Conservation (phyloP, 2,329 filamentous ascomycete genomes). For the Dendryphion nanum region DNA sequence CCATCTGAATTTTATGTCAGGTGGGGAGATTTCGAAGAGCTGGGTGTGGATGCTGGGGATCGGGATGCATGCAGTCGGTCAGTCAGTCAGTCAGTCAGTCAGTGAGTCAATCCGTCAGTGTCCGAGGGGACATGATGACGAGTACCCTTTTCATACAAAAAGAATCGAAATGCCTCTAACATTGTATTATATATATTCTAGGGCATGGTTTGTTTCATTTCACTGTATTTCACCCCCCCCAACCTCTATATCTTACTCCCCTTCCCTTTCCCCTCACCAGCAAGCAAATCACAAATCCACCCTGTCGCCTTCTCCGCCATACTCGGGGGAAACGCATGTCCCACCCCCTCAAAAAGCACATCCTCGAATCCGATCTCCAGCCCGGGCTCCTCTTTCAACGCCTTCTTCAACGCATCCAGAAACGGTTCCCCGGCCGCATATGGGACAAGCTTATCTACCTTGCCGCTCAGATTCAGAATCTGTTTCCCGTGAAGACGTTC, state of each 20-base stretch:
- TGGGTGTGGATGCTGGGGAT: too few species aligned
- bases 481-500: slow-evolving; percentile 47
- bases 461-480: slow-evolving; percentile 50
- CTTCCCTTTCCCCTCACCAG: slow-evolving; percentile 7
- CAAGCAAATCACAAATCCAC: slow-evolving; percentile 56
- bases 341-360: slow-evolving; percentile 65
- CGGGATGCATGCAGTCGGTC: too few species aligned
- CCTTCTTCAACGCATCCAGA: slow-evolving; percentile 57
- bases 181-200: too few species aligned
- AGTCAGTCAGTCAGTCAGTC: too few species aligned
- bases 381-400: slow-evolving; percentile 52
- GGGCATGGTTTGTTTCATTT: too few species aligned
- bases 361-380: slow-evolving; percentile 60
- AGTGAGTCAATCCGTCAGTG: too few species aligned
- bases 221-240: too few species aligned
- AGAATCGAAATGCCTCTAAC: too few species aligned
- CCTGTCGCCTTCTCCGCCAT: slow-evolving; percentile 67
- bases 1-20: too few species aligned
- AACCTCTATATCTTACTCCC: slow-evolving; percentile 29
- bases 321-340: slow-evolving; percentile 64
- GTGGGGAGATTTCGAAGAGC: too few species aligned
- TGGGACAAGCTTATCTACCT: slow-evolving; percentile 72
- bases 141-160: too few species aligned
- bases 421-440: slow-evolving; percentile 62
- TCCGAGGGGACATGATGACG: too few species aligned